These are phyloP conservation scores for Zasmidium angulare DNA, from an alignment of 2,329 filamentous ascomycete genomes.

Conservation along the genomic window DNA sequence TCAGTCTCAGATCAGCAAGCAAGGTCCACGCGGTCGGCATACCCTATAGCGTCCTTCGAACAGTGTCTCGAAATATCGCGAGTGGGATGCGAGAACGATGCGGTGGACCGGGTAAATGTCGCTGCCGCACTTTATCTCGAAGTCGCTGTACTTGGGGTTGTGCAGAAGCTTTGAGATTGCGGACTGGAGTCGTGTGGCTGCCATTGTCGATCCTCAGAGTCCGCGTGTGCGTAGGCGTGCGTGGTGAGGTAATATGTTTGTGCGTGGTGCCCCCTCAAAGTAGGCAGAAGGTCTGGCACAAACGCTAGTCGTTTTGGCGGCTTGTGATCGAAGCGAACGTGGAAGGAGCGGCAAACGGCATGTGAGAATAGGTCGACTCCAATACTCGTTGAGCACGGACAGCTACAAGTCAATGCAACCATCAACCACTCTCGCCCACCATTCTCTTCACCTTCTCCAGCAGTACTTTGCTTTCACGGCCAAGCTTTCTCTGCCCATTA, in stretches of 20 bases:
- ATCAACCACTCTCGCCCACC: constrained; percentile 46
- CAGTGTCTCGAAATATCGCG: not conserved
- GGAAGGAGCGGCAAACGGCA: too few species aligned
- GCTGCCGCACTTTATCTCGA: not conserved
- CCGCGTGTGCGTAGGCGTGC: not conserved
- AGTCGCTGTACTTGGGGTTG: too few species aligned
- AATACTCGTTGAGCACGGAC: not conserved
- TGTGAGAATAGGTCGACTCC: too few species aligned
- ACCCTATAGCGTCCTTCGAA: not conserved
- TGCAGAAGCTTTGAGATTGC: not conserved
- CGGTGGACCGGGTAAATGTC: not conserved
- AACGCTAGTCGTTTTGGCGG: too few species aligned
- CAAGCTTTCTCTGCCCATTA: constrained; percentile 75
- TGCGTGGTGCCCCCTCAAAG: too few species aligned
- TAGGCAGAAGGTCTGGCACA: too few species aligned
- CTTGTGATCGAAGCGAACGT: too few species aligned
- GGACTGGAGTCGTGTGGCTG: too few species aligned
- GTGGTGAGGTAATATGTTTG: not conserved
- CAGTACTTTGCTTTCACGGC: constrained; percentile 74
- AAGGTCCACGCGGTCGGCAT: not conserved
- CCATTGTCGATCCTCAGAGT: too few species aligned
- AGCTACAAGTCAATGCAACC: not conserved
- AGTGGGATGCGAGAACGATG: not conserved
- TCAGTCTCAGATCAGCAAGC: not conserved
- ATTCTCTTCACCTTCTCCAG: constrained; percentile 76